A percentile compares a stretch with the other conserved stretches of the same genome.
Evolutionary conservation across 257 asterid species (phyloP).

Genomic region (Nicotiana undulata): DNA sequence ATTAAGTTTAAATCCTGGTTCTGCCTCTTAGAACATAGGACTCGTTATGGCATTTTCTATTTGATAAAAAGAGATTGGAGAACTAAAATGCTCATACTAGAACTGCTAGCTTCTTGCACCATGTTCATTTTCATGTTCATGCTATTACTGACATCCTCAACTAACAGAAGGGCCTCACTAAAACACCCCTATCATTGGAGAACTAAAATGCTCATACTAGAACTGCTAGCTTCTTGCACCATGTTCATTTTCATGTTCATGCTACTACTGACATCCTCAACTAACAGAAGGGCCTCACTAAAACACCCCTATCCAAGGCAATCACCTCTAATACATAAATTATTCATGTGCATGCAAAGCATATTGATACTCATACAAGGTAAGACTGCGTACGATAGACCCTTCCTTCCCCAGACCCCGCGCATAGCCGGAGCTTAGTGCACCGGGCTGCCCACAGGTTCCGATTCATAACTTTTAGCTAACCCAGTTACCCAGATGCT

Average conservation of each 20-base stretch:
- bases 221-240: background rate
- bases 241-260: background rate
- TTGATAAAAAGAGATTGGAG: background rate
- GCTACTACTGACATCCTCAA: background rate
- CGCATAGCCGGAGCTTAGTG: too few species aligned
- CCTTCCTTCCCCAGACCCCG: too few species aligned
- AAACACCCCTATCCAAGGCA: background rate
- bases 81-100: background rate
- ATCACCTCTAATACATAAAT: background rate
- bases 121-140: background rate
- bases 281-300: background rate
- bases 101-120: background rate
- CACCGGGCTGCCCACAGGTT: background rate
- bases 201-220: background rate
- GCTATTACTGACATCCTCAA: background rate
- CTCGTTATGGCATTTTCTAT: background rate
- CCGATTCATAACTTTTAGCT: background rate
- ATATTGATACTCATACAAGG: background rate
- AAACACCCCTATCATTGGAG: background rate
- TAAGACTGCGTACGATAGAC: background rate
- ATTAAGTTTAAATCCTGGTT: background rate
- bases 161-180: background rate
- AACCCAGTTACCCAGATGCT: background rate
- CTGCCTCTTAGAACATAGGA: background rate
- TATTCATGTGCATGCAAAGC: background rate